These are phyloP conservation scores for Scleromitrula shiraiana DNA, from an alignment of 2,329 filamentous ascomycete genomes.

Conservation along the genomic window DNA sequence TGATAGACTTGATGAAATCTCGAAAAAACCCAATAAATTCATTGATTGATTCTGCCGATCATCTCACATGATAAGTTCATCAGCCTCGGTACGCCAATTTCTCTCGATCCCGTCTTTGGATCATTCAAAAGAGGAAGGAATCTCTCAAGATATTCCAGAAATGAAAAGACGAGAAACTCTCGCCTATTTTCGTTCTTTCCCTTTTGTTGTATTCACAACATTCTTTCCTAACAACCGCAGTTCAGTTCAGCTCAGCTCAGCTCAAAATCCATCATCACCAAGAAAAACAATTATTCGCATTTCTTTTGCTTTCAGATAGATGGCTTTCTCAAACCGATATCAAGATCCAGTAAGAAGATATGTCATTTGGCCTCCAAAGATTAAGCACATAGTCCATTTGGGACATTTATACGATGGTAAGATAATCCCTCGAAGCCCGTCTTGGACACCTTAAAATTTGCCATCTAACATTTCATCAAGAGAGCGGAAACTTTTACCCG, in stretches of 20 bases:
- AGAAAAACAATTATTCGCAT: neutral
- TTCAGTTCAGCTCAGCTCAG: too few species aligned
- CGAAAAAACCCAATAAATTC: too few species aligned
- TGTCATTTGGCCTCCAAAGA: constrained; percentile 6
- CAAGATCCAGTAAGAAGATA: neutral
- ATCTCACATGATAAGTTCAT: neutral
- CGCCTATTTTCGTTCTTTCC: too few species aligned
- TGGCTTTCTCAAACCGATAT: too few species aligned
- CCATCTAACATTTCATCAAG: constrained; percentile 7
- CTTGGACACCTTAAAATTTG: neutral
- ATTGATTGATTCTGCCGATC: too few species aligned
- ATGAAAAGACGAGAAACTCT: neutral
- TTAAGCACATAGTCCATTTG: constrained; percentile 8
- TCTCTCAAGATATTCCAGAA: too few species aligned
- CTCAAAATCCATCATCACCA: neutral
- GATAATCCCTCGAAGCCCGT: neutral
- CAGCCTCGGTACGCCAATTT: neutral
- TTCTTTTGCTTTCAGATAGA: neutral
- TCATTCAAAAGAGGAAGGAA: neutral
- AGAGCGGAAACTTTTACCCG: constrained; percentile 13
- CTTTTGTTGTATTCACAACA: neutral
- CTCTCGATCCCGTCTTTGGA: neutral
- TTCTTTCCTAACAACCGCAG: too few species aligned
- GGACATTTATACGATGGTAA: constrained; percentile 15
- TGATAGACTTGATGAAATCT: too few species aligned